A percentile compares a stretch with the other conserved stretches of the same genome.
These are phyloP conservation scores for Haplosporangium gracile DNA, from an alignment of 192 early-diverging fungal genomes.

Conservation along the genomic window DNA sequence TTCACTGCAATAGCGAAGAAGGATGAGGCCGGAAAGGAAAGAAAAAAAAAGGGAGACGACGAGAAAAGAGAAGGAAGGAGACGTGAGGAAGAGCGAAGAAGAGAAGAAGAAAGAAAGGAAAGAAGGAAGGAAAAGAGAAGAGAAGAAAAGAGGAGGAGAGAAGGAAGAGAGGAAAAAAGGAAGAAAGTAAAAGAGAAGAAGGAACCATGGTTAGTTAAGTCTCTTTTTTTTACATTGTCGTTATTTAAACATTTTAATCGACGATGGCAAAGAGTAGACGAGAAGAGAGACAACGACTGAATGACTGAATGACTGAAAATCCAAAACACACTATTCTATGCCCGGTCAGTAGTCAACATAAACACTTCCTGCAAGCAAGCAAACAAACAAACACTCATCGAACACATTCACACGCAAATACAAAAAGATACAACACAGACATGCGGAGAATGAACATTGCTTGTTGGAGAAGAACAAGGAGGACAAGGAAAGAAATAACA, in stretches of 20 bases:
- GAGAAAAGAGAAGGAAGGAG: neutral
- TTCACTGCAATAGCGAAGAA: neutral
- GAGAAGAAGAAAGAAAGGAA: neutral
- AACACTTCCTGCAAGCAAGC: neutral
- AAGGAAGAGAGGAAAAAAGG: neutral
- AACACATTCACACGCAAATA: constrained; percentile 4
- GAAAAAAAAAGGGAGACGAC: neutral
- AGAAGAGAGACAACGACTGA: too few species aligned
- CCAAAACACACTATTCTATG: too few species aligned
- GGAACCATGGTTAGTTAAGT: neutral
- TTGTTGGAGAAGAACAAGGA: neutral
- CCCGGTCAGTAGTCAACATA: too few species aligned
- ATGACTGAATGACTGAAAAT: too few species aligned
- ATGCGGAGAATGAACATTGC: neutral
- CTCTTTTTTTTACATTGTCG: neutral
- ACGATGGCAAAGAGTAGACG: neutral
- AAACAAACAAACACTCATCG: neutral
- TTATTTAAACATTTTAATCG: neutral
- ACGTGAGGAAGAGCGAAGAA: neutral
- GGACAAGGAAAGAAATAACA: neutral
- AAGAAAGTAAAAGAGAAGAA: neutral
- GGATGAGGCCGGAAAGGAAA: neutral
- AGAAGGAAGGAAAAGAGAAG: neutral
- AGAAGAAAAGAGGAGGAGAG: neutral
- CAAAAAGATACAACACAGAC: neutral